Evolutionary conservation across 1,284 basidiomycete genomes (phyloP), one percentile per base, ranked within the genome.

Genomic region (Cutaneotrichosporon cyanovorans): DNA sequence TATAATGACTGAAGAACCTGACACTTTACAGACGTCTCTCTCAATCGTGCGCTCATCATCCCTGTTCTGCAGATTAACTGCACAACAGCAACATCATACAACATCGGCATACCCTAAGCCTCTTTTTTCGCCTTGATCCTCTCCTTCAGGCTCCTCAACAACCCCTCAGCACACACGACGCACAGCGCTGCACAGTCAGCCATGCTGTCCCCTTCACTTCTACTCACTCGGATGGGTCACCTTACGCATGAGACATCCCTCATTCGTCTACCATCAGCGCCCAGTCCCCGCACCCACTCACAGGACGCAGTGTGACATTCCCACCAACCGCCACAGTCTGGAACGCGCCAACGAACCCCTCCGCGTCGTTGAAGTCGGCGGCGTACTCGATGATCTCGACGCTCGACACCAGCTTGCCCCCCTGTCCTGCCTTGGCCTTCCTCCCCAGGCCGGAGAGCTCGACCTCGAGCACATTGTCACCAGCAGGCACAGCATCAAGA

Each of bases 161-260:
- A 78, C 2, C 76, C 83, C 55, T 87, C 83, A 11, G 78, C 65
- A 65, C 87, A 90, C 38, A 81, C 82, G 45, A 76, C 78, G 71
- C 86, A 88, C 65, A 88, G 86, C 82, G 45, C 76, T 78, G 71
- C 86, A 88, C 65, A 88, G 86, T 19, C 21, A 16, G 31, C 30
- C 40, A 15, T 19, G 16, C n/a, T n/a, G n/a, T n/a, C n/a, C n/a
- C n/a, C 25, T 18, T 28, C 25, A 28, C 25, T 12, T 7, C 25
- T 12, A 28, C 25, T 28, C 25, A 23, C 65, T 51, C 1, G 64
- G 62, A 42, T 64, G 51, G 20, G 61, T 82, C 40, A 87, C 82
- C 39, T 75, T 74, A 23, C 87, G 81, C 87, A 90, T 89, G 43
- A 89, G 77, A 61, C 87, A 89, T 60, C 80, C 83, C 58, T 87